These are phyloP conservation scores for Picea glauca DNA, from an alignment of 75 land plant genomes.

Conservation along the genomic window DNA sequence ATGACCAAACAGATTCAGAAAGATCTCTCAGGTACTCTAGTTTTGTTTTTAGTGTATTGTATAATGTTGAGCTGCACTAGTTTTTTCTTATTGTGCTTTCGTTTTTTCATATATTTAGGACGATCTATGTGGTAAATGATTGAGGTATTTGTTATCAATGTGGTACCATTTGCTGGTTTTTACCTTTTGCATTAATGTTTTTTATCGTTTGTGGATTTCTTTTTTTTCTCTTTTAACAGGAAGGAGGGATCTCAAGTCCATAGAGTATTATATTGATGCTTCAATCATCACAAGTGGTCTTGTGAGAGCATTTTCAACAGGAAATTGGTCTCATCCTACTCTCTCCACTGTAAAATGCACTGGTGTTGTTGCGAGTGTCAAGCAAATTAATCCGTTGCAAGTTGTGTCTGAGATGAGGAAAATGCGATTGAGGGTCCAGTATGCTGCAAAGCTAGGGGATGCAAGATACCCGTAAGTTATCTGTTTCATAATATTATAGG, in stretches of 20 bases:
- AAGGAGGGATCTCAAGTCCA: conserved; percentile 18
- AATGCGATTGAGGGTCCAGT: conserved; percentile 54
- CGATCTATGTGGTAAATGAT: not conserved
- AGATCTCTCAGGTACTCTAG: conserved; percentile 42
- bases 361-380: conserved; percentile 79
- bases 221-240: conserved; percentile 1
- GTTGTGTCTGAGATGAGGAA: conserved; percentile 67
- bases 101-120: not conserved
- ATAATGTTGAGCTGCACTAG: too few species aligned
- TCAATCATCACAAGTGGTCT: conserved; percentile 77
- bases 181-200: not conserved
- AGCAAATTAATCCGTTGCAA: conserved; percentile 78
- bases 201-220: not conserved
- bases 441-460: conserved; percentile 62
- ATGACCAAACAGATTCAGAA: conserved; percentile 60
- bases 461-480: conserved; percentile 90
- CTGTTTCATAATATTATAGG: not conserved
- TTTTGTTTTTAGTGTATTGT: not conserved
- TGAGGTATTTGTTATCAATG: not conserved
- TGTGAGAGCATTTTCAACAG: conserved; percentile 73
- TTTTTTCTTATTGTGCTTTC: not conserved
- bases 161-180: not conserved
- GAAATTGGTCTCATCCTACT: conserved; percentile 67
- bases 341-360: conserved; percentile 43
- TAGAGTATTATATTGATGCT: conserved; percentile 56